Evolutionary conservation across 2,329 filamentous ascomycete genomes (phyloP), one percentile per base, ranked within the genome.

Genomic region (Colletotrichum graminicola): DNA sequence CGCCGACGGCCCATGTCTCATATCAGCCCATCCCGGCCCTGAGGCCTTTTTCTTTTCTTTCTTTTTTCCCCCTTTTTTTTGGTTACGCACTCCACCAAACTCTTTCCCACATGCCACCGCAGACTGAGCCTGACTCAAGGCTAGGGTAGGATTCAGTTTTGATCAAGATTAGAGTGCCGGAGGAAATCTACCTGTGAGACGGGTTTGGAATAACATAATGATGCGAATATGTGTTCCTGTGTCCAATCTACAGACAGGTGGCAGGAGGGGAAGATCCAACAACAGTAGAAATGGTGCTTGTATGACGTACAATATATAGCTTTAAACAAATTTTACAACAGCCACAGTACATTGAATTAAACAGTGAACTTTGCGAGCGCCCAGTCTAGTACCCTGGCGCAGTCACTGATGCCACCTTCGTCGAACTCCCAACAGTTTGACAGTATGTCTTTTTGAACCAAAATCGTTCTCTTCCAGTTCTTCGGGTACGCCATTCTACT

Each of bases 381-480:
- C 69, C 69, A 72, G 47, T 72, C 69, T 21, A 72, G 16, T 0
- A 72, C 69, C 14, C 54, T 60, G 3, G 65, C 69, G 6, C 69
- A 72, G 45, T 72, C 66, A n/a, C 59, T 68, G 14, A 72, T 72
- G n/a, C 69, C 69, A 23, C 69, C 69, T 54, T 72, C 69, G 7
- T 64, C 65, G 16, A 68, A 72, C 11, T 72, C 65, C 69, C 65
- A 69, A 34, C 69, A 69, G 36, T 60, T 69, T 2, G 69, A 68
- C 3, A 72, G 54, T 11, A 63, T 41, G 11, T 72, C 69, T 39
- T 64, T 72, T n/a, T 69, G 69, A 26, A 54, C 69, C 3, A 72
- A 14, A 11, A 72, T 64, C 0, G 65, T 60, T 26, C 59, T 51
- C 39, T 41, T 72, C 69, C 69, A 72, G 5, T 69, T 72, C 2